These are phyloP conservation scores for Eustoma russellianum DNA, from an alignment of 257 asterid species.

Conservation along the genomic window DNA sequence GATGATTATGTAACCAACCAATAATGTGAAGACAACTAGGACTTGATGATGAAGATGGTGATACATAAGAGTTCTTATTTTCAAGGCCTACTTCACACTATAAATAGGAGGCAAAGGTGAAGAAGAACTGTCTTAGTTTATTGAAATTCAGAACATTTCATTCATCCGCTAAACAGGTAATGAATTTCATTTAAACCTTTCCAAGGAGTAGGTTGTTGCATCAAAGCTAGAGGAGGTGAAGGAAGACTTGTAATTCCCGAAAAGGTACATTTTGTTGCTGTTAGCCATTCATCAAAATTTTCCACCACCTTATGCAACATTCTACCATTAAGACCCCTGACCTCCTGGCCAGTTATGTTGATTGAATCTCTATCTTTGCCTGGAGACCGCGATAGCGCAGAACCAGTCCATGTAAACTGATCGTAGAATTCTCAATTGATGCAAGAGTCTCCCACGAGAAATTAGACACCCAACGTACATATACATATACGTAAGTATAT, in stretches of 20 bases:
- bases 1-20: no score
- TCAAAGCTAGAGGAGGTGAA: constrained; percentile 12
- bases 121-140: no score
- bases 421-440: constrained; percentile 1
- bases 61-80: no score
- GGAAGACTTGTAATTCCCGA: not conserved
- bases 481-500: no score
- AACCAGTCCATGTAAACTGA: constrained; percentile 19
- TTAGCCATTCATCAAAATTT: constrained; percentile 12
- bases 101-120: no score
- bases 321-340: constrained; percentile 15
- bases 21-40: no score
- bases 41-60: no score
- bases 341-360: constrained; percentile 1
- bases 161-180: no score
- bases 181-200: no score
- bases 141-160: no score
- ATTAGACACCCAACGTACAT: not conserved
- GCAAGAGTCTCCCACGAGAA: constrained; percentile 8
- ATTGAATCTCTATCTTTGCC: not conserved
- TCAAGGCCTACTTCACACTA: no score
- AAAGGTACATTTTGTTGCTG: not conserved
- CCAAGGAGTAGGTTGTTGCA: not conserved
- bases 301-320: constrained; percentile 3
- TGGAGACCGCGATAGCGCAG: not conserved